Conservation (phyloP, 1,284 basidiomycete genomes). For the Phylloboletellus chloephorus region DNA sequence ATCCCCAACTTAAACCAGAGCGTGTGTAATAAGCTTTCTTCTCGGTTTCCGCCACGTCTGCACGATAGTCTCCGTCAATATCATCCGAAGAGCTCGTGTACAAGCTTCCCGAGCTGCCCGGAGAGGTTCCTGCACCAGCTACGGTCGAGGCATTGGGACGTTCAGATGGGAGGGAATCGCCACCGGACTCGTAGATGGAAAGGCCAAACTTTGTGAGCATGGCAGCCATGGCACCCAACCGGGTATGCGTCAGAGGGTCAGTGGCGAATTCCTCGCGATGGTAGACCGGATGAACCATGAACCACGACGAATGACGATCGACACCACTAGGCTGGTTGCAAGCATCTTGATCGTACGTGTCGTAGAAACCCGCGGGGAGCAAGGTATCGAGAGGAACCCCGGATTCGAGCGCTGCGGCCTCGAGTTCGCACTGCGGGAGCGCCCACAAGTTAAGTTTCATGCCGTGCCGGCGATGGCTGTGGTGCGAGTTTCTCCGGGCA, state of each 20-base stretch:
- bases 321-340: background rate
- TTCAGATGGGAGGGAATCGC: conserved; percentile 3
- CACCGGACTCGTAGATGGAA: conserved; percentile 25
- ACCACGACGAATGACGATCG: conserved; percentile 16
- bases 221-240: conserved; percentile 48
- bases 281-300: conserved; percentile 22
- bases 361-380: conserved; percentile 37
- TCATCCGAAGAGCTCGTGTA: conserved; percentile 10
- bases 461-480: conserved; percentile 32
- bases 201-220: conserved; percentile 47
- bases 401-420: conserved; percentile 57
- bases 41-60: conserved; percentile 31
- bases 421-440: conserved; percentile 46
- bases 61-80: conserved; percentile 14
- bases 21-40: conserved; percentile 45
- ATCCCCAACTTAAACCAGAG: conserved; percentile 39
- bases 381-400: conserved; percentile 53
- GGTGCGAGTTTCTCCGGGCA: conserved; percentile 12
- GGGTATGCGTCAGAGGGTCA: conserved; percentile 31
- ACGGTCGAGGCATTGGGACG: background rate
- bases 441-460: conserved; percentile 58
- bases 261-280: conserved; percentile 5
- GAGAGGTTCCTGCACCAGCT: background rate
- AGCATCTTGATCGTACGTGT: conserved; percentile 10
- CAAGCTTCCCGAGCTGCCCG: conserved; percentile 14